Evolutionary conservation across 1,284 basidiomycete genomes (phyloP), one percentile per base, ranked within the genome.

Genomic region (Kwoniella shivajii): DNA sequence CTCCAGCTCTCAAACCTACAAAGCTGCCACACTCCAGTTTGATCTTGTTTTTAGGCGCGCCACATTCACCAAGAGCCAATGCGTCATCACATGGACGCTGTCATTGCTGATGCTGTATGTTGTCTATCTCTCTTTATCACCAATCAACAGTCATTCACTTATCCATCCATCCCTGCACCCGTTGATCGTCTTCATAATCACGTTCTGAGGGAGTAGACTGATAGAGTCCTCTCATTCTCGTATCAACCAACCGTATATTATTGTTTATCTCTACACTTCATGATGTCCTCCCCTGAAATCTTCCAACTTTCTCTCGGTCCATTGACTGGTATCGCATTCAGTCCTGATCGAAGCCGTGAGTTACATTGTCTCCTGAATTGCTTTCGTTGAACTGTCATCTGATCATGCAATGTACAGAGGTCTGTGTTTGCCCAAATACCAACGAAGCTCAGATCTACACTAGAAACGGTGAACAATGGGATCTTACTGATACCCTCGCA

Each of bases 291-390:
- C 43, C 88, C 89, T 43, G 86, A 92, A 82, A 82, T 90, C 22
- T 87, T 85, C 76, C 85, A 85, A 58, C 84, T 99, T 54, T 84
- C 88, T 30, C 85, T 90, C 68, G 84, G 84, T 3, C 91, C 95
- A 18, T 84, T 99, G 51, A 94, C 91, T 7, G 88, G 89, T 42
- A 92, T 97, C 77, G 84, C 92, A 2, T 99, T 98, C 84, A 95
- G 88, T 75, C 88, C 87, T 18, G 91, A 97, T 77, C 87, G 92
- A 66, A 84, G 81, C 59, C 87, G 93, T 95, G 68, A 73, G 88
- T 82, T 42, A 24, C 22, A n/a, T 7, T 18, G 22, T 31, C n/a
- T n/a, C n/a, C n/a, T 26, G 27, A 30, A 51, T 54, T 38, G 50
- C 22, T 41, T 26, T n/a, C 22, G 26, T 14, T 2, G 16, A 38